Conservation (phyloP, 1,284 basidiomycete genomes). For the Pholiota adiposa region DNA sequence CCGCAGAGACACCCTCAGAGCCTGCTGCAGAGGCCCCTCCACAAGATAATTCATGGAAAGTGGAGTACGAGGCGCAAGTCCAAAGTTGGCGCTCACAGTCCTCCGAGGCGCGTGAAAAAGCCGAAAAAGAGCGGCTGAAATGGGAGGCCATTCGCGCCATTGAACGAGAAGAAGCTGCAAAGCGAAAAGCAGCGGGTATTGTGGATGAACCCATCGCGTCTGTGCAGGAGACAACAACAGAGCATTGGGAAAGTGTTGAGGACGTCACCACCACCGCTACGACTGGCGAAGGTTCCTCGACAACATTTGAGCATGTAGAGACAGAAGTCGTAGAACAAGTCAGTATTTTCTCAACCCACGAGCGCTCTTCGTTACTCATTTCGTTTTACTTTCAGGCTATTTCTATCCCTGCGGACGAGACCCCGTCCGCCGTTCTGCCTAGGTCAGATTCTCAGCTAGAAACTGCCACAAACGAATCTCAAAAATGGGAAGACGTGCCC, state of each 20-base stretch:
- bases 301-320: constrained; percentile 13
- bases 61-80: constrained; percentile 72
- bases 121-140: constrained; percentile 70
- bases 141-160: constrained; percentile 64
- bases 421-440: constrained; percentile 16
- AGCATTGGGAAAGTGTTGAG: constrained; percentile 25
- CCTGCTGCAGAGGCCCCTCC: background rate
- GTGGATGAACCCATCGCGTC: constrained; percentile 19
- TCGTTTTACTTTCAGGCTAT: constrained; percentile 7
- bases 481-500: constrained; percentile 74
- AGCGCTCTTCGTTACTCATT: background rate
- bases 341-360: background rate
- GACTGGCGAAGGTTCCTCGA: constrained; percentile 10
- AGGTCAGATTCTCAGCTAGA: constrained; percentile 36
- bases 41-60: constrained; percentile 39
- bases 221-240: constrained; percentile 11
- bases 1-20: background rate
- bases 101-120: constrained; percentile 74
- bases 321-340: constrained; percentile 1
- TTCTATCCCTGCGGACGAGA: constrained; percentile 5
- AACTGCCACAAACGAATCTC: constrained; percentile 46
- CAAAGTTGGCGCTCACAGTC: constrained; percentile 76
- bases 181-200: constrained; percentile 30
- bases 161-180: constrained; percentile 45
- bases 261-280: constrained; percentile 14